Conservation (phyloP, 768 basidiomycete species). For the Psilocybe tampanensis region DNA sequence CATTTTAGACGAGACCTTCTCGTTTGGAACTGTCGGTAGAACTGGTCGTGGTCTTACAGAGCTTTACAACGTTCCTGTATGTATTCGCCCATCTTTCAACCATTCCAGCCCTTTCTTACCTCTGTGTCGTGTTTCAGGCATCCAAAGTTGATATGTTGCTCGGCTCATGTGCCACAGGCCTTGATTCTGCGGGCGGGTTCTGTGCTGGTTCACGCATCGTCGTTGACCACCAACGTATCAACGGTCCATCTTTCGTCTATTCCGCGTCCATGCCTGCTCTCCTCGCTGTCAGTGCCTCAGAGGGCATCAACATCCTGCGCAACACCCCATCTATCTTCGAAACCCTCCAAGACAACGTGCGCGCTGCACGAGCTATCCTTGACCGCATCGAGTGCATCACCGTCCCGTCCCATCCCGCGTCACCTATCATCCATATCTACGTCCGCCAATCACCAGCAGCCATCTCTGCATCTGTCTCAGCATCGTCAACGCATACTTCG, state of each 20-base stretch:
- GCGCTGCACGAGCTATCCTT: constrained; percentile 75
- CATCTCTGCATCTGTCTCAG: constrained; percentile 13
- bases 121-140: constrained; percentile 51
- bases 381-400: constrained; percentile 81
- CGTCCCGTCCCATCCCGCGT: constrained; percentile 84
- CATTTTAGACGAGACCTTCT: constrained; percentile 91
- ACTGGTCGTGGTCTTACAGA: constrained; percentile 96
- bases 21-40: constrained; percentile 90
- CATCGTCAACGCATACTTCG: constrained; percentile 17
- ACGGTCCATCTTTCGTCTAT: constrained; percentile 93
- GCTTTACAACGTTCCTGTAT: constrained; percentile 88
- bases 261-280: constrained; percentile 93
- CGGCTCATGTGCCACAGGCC: constrained; percentile 84
- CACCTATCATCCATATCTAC: constrained; percentile 84
- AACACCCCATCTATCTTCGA: constrained; percentile 75
- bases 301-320: constrained; percentile 80
- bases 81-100: constrained; percentile 22
- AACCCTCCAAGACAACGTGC: constrained; percentile 80
- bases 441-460: constrained; percentile 1
- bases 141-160: constrained; percentile 93
- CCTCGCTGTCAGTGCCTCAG: constrained; percentile 85
- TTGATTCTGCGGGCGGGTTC: constrained; percentile 89
- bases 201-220: constrained; percentile 87
- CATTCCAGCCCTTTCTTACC: neutral
- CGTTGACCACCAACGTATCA: constrained; percentile 95